Conservation (phyloP, 345 rosid species). For the Bruguiera parviflora region DNA sequence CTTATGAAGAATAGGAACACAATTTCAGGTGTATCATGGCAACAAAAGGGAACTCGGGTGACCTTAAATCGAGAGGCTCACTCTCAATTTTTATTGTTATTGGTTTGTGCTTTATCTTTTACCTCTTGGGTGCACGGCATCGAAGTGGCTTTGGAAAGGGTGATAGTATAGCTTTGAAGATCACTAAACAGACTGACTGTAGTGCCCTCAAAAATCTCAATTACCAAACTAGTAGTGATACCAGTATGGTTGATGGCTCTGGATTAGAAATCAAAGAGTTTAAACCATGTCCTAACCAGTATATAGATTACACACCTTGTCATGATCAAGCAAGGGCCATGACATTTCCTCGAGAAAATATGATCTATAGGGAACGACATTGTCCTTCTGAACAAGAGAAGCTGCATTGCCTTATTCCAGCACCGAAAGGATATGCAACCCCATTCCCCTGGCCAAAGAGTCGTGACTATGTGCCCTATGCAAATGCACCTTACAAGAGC, state of each 20-base stretch:
- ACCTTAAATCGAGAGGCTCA: slow-evolving; percentile 15
- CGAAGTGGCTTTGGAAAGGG: slow-evolving; percentile 36
- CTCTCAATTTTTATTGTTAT: slow-evolving; percentile 15
- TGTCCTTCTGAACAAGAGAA: slow-evolving; percentile 30
- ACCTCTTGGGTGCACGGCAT: slow-evolving; percentile 31
- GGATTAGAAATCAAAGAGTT: slow-evolving; percentile 11
- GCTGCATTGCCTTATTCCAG: slow-evolving; percentile 34
- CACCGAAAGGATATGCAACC: slow-evolving; percentile 25
- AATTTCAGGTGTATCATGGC: slow-evolving; percentile 21
- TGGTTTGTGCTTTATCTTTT: slow-evolving; percentile 27
- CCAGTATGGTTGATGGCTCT: slow-evolving; percentile 12
- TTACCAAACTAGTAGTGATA: slow-evolving; percentile 27
- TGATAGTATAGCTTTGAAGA: slow-evolving; percentile 17
- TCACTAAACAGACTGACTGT: slow-evolving; percentile 25
- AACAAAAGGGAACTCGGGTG: slow-evolving; percentile 27
- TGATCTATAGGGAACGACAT: slow-evolving; percentile 33
- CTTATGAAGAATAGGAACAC: neutral
- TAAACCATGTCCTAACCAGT: slow-evolving; percentile 23
- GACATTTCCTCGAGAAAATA: slow-evolving; percentile 32
- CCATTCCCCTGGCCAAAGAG: slow-evolving; percentile 36
- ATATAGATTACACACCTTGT: slow-evolving; percentile 29
- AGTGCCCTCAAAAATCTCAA: slow-evolving; percentile 19
- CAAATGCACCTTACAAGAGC: slow-evolving; percentile 39
- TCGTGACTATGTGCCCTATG: slow-evolving; percentile 29
- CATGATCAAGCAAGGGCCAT: slow-evolving; percentile 32